A percentile compares a stretch with the other conserved stretches of the same genome.
Conservation (phyloP, 805 yeast species). For the Candida pini region DNA sequence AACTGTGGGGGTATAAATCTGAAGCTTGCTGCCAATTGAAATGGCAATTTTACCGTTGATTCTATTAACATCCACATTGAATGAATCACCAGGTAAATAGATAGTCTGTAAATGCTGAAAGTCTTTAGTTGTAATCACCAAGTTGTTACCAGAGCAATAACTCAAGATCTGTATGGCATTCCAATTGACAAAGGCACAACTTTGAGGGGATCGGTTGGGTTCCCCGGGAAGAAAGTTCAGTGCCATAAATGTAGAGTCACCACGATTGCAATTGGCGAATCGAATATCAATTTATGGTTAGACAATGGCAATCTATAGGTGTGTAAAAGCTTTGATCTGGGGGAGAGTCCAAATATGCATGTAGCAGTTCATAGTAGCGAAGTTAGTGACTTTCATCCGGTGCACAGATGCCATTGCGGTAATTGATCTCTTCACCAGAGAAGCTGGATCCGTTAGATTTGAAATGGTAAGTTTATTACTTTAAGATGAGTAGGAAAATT, state of each 20-base stretch:
- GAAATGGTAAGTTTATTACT: no score
- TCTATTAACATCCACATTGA: constrained; percentile 57
- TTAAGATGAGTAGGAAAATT: no score
- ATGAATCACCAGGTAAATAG: constrained; percentile 61
- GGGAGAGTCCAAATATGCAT: no score
- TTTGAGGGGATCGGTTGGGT: constrained; percentile 53
- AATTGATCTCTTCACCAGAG: no score
- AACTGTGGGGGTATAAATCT: constrained; percentile 52
- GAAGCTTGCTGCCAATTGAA: constrained; percentile 37
- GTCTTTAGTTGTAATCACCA: constrained; percentile 57
- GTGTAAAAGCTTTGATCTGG: no score
- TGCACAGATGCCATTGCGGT: no score
- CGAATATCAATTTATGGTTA: no score
- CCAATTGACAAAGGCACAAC: constrained; percentile 63
- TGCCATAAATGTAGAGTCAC: constrained; percentile 38
- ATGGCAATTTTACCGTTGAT: constrained; percentile 59
- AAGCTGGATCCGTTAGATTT: no score
- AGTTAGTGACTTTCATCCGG: no score
- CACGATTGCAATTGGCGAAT: neutral
- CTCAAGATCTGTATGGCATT: constrained; percentile 55
- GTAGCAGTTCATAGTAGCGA: no score
- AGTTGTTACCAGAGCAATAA: constrained; percentile 85
- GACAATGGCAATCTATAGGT: no score
- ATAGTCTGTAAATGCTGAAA: constrained; percentile 66
- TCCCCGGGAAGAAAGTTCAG: constrained; percentile 80